phyloP scores from a whole-genome alignment of 1,284 basidiomycete species.

The Pseudozyma pruni region DNA sequence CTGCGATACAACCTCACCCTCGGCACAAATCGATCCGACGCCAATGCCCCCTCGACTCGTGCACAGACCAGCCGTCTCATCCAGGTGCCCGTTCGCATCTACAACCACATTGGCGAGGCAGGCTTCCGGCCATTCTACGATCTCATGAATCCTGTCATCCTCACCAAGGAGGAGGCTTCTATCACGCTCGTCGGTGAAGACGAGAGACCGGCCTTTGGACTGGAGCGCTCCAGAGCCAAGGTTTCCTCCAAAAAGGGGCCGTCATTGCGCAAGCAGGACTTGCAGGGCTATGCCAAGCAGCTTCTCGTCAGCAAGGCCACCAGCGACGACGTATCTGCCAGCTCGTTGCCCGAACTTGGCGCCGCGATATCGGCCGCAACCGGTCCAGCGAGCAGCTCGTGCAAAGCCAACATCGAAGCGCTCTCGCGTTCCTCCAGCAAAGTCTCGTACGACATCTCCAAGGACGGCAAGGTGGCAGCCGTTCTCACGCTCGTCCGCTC shows the following conservation, averaged over 20 bases:
- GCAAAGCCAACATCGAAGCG: constrained; percentile 89
- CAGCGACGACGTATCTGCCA: constrained; percentile 1
- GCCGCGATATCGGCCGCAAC: neutral
- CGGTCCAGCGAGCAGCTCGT: constrained; percentile 69
- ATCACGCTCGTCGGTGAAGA: constrained; percentile 27
- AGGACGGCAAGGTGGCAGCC: constrained; percentile 63
- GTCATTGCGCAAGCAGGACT: constrained; percentile 13
- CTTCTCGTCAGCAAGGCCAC: constrained; percentile 12
- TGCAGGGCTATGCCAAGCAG: constrained; percentile 29
- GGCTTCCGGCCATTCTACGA: constrained; percentile 69
- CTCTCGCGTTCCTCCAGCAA: constrained; percentile 87
- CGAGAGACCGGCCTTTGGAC: neutral
- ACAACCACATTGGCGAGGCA: constrained; percentile 76
- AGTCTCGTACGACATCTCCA: constrained; percentile 66
- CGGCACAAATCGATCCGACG: constrained; percentile 77
- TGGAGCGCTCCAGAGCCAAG: neutral
- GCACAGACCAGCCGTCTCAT: constrained; percentile 78
- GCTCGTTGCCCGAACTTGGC: constrained; percentile 13
- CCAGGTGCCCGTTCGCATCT: constrained; percentile 86
- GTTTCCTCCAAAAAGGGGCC: constrained; percentile 1
- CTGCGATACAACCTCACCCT: constrained; percentile 90
- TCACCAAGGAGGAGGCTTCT: constrained; percentile 64
- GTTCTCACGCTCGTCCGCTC: constrained; percentile 62
- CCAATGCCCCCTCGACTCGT: constrained; percentile 1
- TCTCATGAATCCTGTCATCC: constrained; percentile 69